A percentile compares a stretch with the other conserved stretches of the same genome.
Evolutionary conservation across 2,329 filamentous ascomycete genomes (phyloP).

Genomic region (Magnaporthiopsis poae): DNA sequence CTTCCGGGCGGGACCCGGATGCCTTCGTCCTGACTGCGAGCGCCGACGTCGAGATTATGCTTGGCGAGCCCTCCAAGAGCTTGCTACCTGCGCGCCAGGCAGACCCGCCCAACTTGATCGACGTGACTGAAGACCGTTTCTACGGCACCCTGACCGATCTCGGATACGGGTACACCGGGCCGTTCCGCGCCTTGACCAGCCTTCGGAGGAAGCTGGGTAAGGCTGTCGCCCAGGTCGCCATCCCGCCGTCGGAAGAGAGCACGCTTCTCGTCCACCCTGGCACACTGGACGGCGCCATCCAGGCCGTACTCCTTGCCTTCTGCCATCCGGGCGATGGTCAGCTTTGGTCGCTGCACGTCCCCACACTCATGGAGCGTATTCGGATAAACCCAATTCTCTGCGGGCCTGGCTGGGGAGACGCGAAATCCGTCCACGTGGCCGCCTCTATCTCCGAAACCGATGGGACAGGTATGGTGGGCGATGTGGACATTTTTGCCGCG

Average conservation of each 20-base stretch:
- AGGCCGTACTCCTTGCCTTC: conserved; percentile 24
- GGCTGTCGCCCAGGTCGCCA: not conserved
- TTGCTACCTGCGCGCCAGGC: not conserved
- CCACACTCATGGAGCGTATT: conserved; percentile 14
- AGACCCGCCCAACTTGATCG: not conserved
- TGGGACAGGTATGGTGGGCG: too few species aligned
- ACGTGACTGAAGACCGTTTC: conserved; percentile 1
- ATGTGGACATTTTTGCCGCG: too few species aligned
- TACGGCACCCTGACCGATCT: not conserved
- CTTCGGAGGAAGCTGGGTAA: conserved; percentile 1
- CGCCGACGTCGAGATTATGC: not conserved
- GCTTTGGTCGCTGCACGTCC: conserved; percentile 24
- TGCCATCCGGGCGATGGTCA: conserved; percentile 23
- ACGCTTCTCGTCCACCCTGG: conserved; percentile 24
- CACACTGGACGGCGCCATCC: conserved; percentile 26
- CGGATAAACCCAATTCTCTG: not conserved
- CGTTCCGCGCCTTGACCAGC: conserved; percentile 1
- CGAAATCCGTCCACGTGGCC: too few species aligned
- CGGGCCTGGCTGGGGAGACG: not conserved
- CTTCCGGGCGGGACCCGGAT: not conserved
- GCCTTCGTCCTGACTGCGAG: not conserved
- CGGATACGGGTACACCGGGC: not conserved
- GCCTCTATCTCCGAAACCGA: too few species aligned
- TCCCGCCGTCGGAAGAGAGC: not conserved
- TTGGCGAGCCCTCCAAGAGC: not conserved